phyloP scores from a whole-genome alignment of 1,284 basidiomycete species.

The Peniophora sp. region DNA sequence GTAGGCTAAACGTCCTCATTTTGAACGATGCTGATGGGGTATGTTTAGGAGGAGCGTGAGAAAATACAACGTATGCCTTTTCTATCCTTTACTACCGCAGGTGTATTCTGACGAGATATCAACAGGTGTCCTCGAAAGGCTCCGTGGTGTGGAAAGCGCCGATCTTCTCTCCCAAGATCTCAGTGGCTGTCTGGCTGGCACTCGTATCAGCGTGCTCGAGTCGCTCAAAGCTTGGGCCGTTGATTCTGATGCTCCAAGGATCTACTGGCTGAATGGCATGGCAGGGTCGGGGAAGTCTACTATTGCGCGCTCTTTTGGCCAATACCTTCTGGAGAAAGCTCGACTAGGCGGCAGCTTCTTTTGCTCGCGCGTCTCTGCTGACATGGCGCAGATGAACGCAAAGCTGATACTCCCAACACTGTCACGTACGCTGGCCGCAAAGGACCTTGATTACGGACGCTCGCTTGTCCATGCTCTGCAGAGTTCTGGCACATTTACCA shows the following conservation, averaged over 20 bases:
- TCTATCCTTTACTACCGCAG: no score
- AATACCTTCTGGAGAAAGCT: constrained; percentile 2
- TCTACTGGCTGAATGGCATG: constrained; percentile 17
- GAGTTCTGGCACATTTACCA: no score
- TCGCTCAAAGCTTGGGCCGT: constrained; percentile 9
- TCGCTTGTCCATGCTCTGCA: neutral
- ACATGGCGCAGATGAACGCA: neutral
- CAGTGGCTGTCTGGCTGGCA: constrained; percentile 6
- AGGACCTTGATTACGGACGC: neutral
- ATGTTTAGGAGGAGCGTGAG: no score
- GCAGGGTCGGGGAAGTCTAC: constrained; percentile 18
- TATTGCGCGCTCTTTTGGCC: constrained; percentile 13
- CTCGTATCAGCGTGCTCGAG: constrained; percentile 8
- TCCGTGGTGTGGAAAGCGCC: neutral
- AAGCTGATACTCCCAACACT: neutral
- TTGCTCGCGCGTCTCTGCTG: constrained; percentile 11
- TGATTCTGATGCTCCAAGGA: constrained; percentile 2
- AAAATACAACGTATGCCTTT: no score
- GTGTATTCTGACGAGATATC: no score
- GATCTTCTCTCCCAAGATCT: neutral
- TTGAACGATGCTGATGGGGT: no score
- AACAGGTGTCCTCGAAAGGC: neutral
- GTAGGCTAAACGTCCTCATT: no score
- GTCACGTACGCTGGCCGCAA: neutral
- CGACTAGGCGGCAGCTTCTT: constrained; percentile 14